phyloP scores from a whole-genome alignment of 805 yeast genomes.

The Saccharomycopsis fibuligera region DNA sequence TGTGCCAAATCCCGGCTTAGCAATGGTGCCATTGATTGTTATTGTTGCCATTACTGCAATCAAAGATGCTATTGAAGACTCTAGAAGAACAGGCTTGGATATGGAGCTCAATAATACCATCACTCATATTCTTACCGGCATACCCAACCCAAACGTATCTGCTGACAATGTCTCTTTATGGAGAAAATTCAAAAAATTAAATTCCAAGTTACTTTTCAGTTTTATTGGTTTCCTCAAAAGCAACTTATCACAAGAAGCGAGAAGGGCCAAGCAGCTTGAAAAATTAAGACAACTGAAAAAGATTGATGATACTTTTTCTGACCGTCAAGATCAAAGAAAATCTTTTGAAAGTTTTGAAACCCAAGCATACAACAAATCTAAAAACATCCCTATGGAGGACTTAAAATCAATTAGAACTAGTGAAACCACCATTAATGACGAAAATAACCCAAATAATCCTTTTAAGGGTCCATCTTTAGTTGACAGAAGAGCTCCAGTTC shows the following conservation, averaged over 20 bases:
- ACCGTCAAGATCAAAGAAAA: conserved; percentile 24
- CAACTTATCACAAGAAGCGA: conserved; percentile 32
- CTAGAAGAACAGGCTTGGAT: conserved; percentile 65
- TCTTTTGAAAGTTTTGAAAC: conserved; percentile 36
- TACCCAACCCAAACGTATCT: conserved; percentile 52
- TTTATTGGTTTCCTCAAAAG: conserved; percentile 26
- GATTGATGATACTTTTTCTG: conserved; percentile 25
- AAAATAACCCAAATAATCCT: conserved; percentile 25
- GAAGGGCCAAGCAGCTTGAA: conserved; percentile 23
- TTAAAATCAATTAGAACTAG: conserved; percentile 14
- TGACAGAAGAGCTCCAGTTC: conserved; percentile 32
- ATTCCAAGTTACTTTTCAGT: conserved; percentile 26
- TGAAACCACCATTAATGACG: conserved; percentile 27
- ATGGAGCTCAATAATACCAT: conserved; percentile 69
- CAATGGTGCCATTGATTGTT: conserved; percentile 74
- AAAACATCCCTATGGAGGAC: conserved; percentile 28
- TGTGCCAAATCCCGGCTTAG: conserved; percentile 68
- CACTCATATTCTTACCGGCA: conserved; percentile 55
- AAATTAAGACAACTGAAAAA: conserved; percentile 28
- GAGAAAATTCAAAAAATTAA: conserved; percentile 61
- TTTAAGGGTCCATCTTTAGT: conserved; percentile 18
- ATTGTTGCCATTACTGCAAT: conserved; percentile 69
- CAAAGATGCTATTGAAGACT: conserved; percentile 78
- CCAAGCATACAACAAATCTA: conserved; percentile 21
- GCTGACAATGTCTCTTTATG: conserved; percentile 60